A percentile compares a stretch with the other conserved stretches of the same genome.
phyloP scores from a whole-genome alignment of 441 rosid species.

The Euphorbia schlechtendalii region DNA sequence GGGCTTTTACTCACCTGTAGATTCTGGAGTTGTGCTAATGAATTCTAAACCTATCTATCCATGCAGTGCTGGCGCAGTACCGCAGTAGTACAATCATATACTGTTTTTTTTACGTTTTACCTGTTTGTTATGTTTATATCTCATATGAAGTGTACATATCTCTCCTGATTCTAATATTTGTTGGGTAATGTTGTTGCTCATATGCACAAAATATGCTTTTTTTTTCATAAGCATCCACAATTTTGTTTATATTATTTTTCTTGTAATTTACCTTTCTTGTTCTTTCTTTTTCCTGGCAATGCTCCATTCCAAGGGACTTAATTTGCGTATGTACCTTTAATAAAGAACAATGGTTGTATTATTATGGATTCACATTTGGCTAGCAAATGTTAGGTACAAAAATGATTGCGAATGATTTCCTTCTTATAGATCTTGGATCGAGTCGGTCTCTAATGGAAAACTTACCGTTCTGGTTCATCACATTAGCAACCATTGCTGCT shows the following conservation, averaged over 20 bases:
- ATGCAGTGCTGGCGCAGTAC: too few species aligned
- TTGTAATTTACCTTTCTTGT: background rate
- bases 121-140: too few species aligned
- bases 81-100: too few species aligned
- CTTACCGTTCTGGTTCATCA: constrained; percentile 4
- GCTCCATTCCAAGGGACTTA: too few species aligned
- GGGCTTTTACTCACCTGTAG: background rate
- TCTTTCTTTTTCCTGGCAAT: background rate
- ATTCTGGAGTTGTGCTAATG: background rate
- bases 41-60: too few species aligned
- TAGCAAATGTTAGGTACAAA: background rate
- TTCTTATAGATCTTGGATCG: background rate
- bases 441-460: background rate
- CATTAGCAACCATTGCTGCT: constrained; percentile 5
- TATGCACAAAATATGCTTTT: too few species aligned
- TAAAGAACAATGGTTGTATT: background rate
- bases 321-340: background rate
- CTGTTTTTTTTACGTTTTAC: too few species aligned
- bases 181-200: too few species aligned
- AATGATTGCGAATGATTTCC: background rate
- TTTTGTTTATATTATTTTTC: too few species aligned
- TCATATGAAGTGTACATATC: too few species aligned
- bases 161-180: too few species aligned
- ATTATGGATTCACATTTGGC: background rate
- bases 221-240: too few species aligned